phyloP scores from a whole-genome alignment of 129 eudicot species.

The Pittosporum tobira region DNA sequence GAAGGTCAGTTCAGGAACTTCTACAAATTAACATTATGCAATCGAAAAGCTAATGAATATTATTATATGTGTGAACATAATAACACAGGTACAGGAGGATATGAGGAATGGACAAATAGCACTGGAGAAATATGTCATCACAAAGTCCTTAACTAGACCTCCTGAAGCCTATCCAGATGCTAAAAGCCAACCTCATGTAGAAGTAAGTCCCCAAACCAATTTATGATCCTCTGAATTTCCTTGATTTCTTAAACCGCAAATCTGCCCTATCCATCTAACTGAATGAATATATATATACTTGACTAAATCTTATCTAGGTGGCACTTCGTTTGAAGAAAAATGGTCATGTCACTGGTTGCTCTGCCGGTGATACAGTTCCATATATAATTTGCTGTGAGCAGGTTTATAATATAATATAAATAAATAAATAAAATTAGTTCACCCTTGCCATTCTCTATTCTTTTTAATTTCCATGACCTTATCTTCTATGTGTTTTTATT shows the following conservation, averaged over 20 bases:
- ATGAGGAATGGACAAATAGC: slow-evolving; percentile 90
- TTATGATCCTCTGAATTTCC: neutral
- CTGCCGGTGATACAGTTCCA: slow-evolving; percentile 98
- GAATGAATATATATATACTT: slow-evolving; percentile 8
- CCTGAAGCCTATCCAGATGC: slow-evolving; percentile 99
- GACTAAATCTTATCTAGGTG: slow-evolving; percentile 35
- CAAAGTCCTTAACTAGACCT: slow-evolving; percentile 82
- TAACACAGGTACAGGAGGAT: slow-evolving; percentile 91
- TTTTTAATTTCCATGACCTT: neutral
- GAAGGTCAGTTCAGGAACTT: slow-evolving; percentile 42
- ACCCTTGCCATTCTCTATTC: neutral
- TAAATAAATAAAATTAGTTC: too few relatives aligned
- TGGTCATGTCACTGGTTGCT: slow-evolving; percentile 83
- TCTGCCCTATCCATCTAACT: neutral
- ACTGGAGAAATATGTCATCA: slow-evolving; percentile 86
- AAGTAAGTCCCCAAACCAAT: slow-evolving; percentile 38
- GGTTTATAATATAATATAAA: too few relatives aligned
- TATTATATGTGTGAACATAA: slow-evolving; percentile 5
- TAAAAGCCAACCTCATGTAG: slow-evolving; percentile 93
- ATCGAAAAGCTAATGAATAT: neutral
- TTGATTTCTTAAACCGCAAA: neutral
- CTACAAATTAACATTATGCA: neutral
- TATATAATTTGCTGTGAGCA: slow-evolving; percentile 88
- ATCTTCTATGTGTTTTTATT: neutral
- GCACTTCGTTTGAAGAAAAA: slow-evolving; percentile 77